phyloP scores from a whole-genome alignment of 177 flowering plant genomes.

The Telopea speciosissima region DNA sequence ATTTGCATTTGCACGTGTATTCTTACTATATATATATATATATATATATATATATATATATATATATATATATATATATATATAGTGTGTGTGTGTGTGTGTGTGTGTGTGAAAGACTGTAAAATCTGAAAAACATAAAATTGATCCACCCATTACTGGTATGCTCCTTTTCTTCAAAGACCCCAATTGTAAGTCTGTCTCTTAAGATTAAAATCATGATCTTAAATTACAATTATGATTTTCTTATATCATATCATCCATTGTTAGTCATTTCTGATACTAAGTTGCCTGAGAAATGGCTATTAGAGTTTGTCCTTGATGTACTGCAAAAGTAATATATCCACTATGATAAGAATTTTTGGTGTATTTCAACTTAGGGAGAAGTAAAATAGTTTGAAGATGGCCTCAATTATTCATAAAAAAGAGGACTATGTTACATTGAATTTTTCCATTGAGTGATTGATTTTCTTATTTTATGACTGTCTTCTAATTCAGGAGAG shows the following conservation, averaged over 20 bases:
- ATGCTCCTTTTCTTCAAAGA: neutral
- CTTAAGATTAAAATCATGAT: neutral
- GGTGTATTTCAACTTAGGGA: neutral
- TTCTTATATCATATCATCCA: slow-evolving; percentile 17
- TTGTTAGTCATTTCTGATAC: slow-evolving; percentile 8
- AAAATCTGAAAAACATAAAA: slow-evolving; percentile 13
- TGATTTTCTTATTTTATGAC: neutral
- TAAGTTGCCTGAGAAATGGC: slow-evolving; percentile 39
- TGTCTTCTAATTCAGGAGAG: slow-evolving; percentile 44
- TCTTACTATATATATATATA: too few species aligned
- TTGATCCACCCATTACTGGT: slow-evolving; percentile 15
- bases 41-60: too few species aligned
- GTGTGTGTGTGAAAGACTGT: too few species aligned
- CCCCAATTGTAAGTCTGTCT: neutral
- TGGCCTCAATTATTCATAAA: neutral
- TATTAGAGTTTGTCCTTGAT: slow-evolving; percentile 51
- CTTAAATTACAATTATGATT: neutral
- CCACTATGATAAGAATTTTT: neutral
- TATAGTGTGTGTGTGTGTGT: too few species aligned
- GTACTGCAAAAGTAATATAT: slow-evolving; percentile 45
- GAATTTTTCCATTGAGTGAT: neutral
- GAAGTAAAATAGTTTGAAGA: neutral
- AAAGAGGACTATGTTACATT: neutral
- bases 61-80: too few species aligned
- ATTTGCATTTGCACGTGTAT: too few species aligned